Evolutionary conservation across 1,284 basidiomycete genomes (phyloP).

Genomic region (Psilocybe mexicana): DNA sequence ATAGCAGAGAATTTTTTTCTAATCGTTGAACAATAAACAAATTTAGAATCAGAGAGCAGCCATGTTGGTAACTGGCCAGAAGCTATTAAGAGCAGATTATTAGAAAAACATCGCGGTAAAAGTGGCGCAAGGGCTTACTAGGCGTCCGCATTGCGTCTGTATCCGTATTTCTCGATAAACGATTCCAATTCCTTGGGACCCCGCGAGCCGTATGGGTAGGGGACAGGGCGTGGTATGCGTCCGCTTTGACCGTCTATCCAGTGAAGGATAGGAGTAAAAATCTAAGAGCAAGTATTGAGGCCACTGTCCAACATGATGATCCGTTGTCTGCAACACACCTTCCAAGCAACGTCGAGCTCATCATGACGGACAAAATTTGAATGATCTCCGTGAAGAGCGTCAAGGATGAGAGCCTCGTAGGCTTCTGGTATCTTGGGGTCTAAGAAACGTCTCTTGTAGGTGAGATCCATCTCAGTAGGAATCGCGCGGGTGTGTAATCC

Average conservation of each 20-base stretch:
- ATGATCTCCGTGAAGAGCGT: conserved; percentile 86
- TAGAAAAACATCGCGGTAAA: neutral
- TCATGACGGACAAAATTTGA: conserved; percentile 95
- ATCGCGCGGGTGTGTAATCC: conserved; percentile 88
- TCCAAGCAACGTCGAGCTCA: conserved; percentile 95
- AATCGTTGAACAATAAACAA: conserved; percentile 13
- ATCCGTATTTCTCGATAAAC: conserved; percentile 80
- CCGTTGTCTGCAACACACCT: conserved; percentile 47
- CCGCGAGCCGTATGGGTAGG: conserved; percentile 90
- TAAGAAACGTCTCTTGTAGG: conserved; percentile 92
- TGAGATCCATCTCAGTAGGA: conserved; percentile 95
- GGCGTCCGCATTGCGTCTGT: conserved; percentile 63
- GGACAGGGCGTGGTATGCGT: conserved; percentile 64
- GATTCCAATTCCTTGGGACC: conserved; percentile 84
- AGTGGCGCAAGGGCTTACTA: conserved; percentile 61
- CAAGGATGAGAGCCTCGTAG: conserved; percentile 90
- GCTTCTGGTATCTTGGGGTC: conserved; percentile 92
- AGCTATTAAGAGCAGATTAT: conserved; percentile 30
- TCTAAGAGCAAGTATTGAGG: conserved; percentile 44
- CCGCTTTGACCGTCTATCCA: conserved; percentile 85
- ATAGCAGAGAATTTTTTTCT: conserved; percentile 12
- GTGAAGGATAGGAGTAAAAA: conserved; percentile 93
- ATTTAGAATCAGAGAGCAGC: conserved; percentile 39
- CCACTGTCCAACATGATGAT: neutral
- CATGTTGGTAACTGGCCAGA: conserved; percentile 52